These are phyloP conservation scores for Rhodotorula sphaerocarpa DNA, from an alignment of 768 basidiomycete genomes.

Conservation along the genomic window DNA sequence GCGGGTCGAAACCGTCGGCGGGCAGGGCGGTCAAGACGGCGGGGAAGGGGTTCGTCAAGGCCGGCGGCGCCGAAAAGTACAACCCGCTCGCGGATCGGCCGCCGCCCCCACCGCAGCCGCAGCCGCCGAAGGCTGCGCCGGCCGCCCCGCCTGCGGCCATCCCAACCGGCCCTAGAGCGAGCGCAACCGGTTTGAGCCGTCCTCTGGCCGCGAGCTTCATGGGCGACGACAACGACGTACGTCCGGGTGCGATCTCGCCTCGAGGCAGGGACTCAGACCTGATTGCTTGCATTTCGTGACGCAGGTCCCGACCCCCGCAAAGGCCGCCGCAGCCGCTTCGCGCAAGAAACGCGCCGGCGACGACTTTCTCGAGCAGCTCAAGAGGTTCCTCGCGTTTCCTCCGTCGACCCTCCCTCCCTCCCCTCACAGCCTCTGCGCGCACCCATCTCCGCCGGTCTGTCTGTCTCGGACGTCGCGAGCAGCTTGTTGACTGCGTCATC, in stretches of 20 bases:
- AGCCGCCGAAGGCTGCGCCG: background rate
- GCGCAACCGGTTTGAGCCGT: background rate
- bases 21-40: background rate
- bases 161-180: no score
- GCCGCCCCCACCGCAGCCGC: background rate
- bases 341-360: constrained; percentile 97
- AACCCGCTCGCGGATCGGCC: constrained; percentile 41
- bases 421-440: background rate
- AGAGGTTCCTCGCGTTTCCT: constrained; percentile 53
- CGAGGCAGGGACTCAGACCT: constrained; percentile 1
- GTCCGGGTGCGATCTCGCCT: constrained; percentile 9
- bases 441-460: background rate
- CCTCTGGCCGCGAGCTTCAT: constrained; percentile 20
- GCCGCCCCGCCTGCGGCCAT: no score
- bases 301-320: background rate
- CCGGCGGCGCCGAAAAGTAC: constrained; percentile 52
- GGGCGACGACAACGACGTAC: constrained; percentile 22
- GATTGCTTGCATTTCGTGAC: background rate
- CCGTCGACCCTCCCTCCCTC: background rate
- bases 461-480: background rate
- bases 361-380: constrained; percentile 89
- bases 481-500: constrained; percentile 3
- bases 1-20: constrained; percentile 36
- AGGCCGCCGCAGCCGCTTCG: background rate
- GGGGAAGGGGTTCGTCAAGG: constrained; percentile 54